A percentile compares a stretch with the other conserved stretches of the same genome.
Evolutionary conservation across 805 yeast species (phyloP).

Genomic region (Candida ponderosae): DNA sequence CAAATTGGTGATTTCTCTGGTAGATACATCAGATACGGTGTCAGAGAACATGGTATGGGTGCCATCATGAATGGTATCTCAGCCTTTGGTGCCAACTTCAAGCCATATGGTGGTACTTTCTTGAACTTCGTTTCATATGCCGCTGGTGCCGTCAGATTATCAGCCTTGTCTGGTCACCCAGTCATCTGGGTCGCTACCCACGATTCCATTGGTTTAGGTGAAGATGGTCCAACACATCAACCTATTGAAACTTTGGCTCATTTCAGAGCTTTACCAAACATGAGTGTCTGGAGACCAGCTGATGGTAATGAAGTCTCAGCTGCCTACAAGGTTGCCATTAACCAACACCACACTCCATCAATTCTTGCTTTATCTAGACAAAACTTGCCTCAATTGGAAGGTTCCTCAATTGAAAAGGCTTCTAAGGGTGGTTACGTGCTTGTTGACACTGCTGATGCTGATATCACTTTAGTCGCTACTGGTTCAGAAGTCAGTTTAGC

Average conservation of each 20-base stretch:
- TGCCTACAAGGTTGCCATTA: slow-evolving; percentile 63
- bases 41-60: slow-evolving; percentile 99
- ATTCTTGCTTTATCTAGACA: slow-evolving; percentile 78
- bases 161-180: slow-evolving; percentile 79
- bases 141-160: slow-evolving; percentile 80
- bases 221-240: slow-evolving; percentile 92
- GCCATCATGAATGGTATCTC: slow-evolving; percentile 96
- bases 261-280: slow-evolving; percentile 77
- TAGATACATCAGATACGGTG: slow-evolving; percentile 95
- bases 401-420: slow-evolving; percentile 88
- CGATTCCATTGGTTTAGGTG: slow-evolving; percentile 87
- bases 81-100: slow-evolving; percentile 81
- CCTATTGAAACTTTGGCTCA: slow-evolving; percentile 87
- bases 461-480: slow-evolving; percentile 74
- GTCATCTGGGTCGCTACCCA: slow-evolving; percentile 85
- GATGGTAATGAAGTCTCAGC: slow-evolving; percentile 88
- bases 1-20: slow-evolving; percentile 84
- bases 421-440: slow-evolving; percentile 89
- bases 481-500: slow-evolving; percentile 88
- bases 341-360: slow-evolving; percentile 58
- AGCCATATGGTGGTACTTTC: slow-evolving; percentile 96
- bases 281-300: slow-evolving; percentile 87
- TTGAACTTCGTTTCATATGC: slow-evolving; percentile 85
- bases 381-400: slow-evolving; percentile 87
- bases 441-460: slow-evolving; percentile 50